These are phyloP conservation scores for Xylariaceae sp. DNA, from an alignment of 2,329 filamentous ascomycete species.

Conservation along the genomic window DNA sequence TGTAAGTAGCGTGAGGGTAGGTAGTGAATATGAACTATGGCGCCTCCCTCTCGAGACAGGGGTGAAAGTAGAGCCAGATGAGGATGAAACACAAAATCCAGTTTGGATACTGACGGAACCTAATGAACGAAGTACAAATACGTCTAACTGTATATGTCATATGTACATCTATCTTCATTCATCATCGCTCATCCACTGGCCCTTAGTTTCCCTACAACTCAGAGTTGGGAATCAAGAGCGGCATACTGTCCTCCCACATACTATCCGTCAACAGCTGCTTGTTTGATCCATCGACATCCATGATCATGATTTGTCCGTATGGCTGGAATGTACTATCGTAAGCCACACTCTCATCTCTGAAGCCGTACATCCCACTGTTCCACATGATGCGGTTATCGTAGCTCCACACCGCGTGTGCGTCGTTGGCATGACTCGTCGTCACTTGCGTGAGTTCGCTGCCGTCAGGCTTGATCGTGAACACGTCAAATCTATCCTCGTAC, in stretches of 20 bases:
- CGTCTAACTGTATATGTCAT: no score
- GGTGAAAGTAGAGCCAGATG: no score
- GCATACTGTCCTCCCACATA: conserved; percentile 36
- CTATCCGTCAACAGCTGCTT: conserved; percentile 31
- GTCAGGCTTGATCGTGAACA: conserved; percentile 41
- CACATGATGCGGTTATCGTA: conserved; percentile 41
- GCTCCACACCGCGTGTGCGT: conserved; percentile 44
- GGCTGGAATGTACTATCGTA: conserved; percentile 45
- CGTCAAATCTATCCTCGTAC: conserved; percentile 30
- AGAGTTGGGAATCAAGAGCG: conserved; percentile 9
- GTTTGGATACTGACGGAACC: no score
- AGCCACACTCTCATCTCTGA: conserved; percentile 39
- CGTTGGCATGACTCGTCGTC: conserved; percentile 37
- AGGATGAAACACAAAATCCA: no score
- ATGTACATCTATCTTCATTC: no score
- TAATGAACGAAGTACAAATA: no score
- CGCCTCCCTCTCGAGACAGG: no score
- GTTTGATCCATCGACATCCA: conserved; percentile 39
- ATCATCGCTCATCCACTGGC: not conserved
- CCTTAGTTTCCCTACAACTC: not conserved
- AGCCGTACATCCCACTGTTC: conserved; percentile 42
- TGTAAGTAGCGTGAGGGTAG: no score
- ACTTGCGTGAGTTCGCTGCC: conserved; percentile 35
- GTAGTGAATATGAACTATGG: no score
- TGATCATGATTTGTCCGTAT: conserved; percentile 43